Conservation (phyloP, 163 green algal species). For the Volvox carteri region DNA sequence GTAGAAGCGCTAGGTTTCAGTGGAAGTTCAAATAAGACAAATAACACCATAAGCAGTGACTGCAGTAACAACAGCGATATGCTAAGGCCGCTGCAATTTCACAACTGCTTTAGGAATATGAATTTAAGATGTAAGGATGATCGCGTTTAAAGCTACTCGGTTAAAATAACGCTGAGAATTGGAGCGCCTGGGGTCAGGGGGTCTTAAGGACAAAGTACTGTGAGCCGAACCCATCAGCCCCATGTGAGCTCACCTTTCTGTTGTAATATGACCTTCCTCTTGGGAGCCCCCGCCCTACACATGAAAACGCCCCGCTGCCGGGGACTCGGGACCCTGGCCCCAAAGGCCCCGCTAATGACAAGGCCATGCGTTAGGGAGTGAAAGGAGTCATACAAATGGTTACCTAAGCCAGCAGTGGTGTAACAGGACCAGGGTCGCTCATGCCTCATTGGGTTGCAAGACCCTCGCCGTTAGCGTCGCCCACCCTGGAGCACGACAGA, state of each 20-base stretch:
- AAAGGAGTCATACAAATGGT: no score
- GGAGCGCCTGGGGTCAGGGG: no score
- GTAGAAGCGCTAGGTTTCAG: neutral
- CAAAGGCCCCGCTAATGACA: neutral
- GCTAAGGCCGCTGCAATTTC: neutral
- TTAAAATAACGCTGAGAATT: neutral
- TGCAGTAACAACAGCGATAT: neutral
- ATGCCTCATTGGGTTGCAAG: no score
- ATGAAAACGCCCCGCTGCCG: slow-evolving; percentile 10
- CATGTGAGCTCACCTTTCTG: neutral
- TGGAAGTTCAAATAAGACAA: neutral
- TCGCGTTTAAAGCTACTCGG: no score
- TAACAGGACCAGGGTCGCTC: no score
- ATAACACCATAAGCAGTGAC: neutral
- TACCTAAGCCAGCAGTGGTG: no score
- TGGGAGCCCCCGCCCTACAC: neutral
- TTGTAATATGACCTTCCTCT: neutral
- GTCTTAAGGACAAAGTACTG: no score
- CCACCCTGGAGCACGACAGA: no score
- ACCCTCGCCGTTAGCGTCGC: no score
- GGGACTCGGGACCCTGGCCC: neutral
- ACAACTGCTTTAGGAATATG: no score
- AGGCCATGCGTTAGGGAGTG: neutral
- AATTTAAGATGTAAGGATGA: no score
- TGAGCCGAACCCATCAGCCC: no score